Evolutionary conservation across 164 flowering plant genomes (phyloP), one percentile per base, ranked within the genome.

Genomic region (Vitis rotundifolia): DNA sequence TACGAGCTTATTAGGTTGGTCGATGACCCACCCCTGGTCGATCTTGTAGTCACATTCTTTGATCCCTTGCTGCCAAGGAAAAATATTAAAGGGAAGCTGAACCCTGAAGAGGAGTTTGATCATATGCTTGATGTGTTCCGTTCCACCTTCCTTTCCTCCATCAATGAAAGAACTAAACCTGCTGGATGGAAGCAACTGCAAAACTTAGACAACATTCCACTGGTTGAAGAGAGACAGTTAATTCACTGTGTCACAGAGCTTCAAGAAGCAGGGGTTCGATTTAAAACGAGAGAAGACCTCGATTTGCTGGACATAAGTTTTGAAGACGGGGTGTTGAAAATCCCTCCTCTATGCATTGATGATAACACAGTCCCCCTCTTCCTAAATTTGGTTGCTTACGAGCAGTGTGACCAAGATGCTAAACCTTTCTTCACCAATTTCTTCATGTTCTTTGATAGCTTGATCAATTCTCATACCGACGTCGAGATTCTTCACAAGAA

Each of bases 361-460:
- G 79, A 73, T 26, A 12, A 65, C 26, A 73, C 70, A 2, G 68
- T 28, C 26, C 51, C 68, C 0, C 8, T 73, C 13, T 61, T 76
- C 29, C 71, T 63, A 11, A 79, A 76, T 61, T 56, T 76, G 6
- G 61, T 73, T 2, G 73, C 75, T 28, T 70, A 63, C 19, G 82
- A 79, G 61, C 79, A 79, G 61, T 63, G 74, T 44, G 8, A 48
- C 44, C 51, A n/a, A 5, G 11, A 49, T 5, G 7, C 47, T 0
- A 59, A 66, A 6, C 68, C 70, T 1, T 64, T 58, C 31, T 73
- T 79, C 67, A 79, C 79, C 10, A n/a, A 48, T 51, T 64, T 71
- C 52, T 18, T 60, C 29, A 10, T 71, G 58, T 76, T 79, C 68
- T 60, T 76, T 31, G 60, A 65, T 37, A 66, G 73, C 66, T 18